These are phyloP conservation scores for Cystobasidium onofrii DNA, from an alignment of 768 basidiomycete species.

Conservation along the genomic window DNA sequence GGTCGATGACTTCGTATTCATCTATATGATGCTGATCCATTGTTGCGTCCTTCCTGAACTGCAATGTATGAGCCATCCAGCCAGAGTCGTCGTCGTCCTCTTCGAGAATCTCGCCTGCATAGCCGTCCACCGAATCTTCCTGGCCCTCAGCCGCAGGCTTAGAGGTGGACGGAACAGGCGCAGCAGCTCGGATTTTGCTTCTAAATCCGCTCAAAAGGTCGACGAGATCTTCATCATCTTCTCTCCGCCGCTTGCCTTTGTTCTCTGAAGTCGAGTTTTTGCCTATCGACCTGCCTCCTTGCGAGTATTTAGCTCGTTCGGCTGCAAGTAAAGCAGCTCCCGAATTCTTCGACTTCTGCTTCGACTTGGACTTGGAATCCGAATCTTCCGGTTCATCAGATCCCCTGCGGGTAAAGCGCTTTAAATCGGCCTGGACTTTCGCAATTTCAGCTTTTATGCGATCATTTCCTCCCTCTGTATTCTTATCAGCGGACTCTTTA, in stretches of 20 bases:
- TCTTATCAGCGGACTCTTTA: slow-evolving; percentile 31
- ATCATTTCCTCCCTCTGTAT: slow-evolving; percentile 31
- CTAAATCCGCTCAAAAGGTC: slow-evolving; percentile 37
- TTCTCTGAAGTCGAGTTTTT: slow-evolving; percentile 9
- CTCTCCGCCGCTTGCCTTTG: slow-evolving; percentile 32
- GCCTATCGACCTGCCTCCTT: slow-evolving; percentile 8
- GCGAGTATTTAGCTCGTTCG: slow-evolving; percentile 41
- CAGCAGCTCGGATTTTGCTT: slow-evolving; percentile 36
- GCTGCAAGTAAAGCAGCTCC: slow-evolving; percentile 39
- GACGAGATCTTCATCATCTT: slow-evolving; percentile 35
- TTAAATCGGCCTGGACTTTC: slow-evolving; percentile 29
- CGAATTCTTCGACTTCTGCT: slow-evolving; percentile 34
- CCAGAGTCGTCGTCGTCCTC: slow-evolving; percentile 39
- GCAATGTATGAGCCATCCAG: slow-evolving; percentile 37
- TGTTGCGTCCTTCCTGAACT: slow-evolving; percentile 42
- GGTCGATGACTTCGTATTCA: slow-evolving; percentile 38
- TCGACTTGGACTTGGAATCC: slow-evolving; percentile 13
- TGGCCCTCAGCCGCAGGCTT: neutral
- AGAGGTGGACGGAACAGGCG: neutral
- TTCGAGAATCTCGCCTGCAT: slow-evolving; percentile 33
- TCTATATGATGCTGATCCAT: slow-evolving; percentile 32
- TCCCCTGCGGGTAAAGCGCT: slow-evolving; percentile 34
- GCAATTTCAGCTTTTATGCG: slow-evolving; percentile 40
- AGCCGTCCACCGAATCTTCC: slow-evolving; percentile 26
- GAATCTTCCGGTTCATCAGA: slow-evolving; percentile 33